Percentiles rank a stretch among this genome's conserved stretches.
Evolutionary conservation across 176 grass and related monocot genomes (phyloP).

Genomic region (Puccinellia tenuiflora): DNA sequence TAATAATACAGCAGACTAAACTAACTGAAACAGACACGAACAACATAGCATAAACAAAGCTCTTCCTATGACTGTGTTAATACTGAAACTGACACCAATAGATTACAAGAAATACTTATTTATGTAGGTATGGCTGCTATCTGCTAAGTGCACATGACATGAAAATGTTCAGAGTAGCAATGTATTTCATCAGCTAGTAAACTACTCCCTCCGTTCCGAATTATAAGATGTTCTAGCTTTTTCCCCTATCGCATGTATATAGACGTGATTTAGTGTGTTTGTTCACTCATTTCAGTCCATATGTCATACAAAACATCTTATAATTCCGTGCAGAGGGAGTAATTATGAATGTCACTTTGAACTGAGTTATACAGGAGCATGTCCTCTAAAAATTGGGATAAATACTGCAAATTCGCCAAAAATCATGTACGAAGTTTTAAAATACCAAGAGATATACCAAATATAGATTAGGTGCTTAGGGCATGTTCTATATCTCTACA

Average conservation of each 20-base stretch:
- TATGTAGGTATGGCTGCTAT: background rate
- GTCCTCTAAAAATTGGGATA: background rate
- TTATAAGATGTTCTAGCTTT: no score
- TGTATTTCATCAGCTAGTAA: background rate
- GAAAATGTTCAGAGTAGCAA: background rate
- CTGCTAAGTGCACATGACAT: background rate
- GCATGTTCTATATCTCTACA: background rate
- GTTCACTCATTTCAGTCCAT: no score
- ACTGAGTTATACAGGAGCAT: conserved; percentile 1
- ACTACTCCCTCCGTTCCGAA: no score
- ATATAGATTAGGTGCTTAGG: background rate
- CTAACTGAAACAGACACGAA: background rate
- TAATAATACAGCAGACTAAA: background rate
- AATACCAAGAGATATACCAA: background rate
- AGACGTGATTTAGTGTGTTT: no score
- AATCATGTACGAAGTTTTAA: background rate
- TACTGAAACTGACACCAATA: background rate
- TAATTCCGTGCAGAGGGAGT: no score
- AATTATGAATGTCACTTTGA: background rate
- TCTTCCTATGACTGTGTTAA: background rate
- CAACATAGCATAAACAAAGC: background rate
- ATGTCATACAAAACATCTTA: no score
- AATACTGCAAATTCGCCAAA: background rate
- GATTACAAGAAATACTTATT: conserved; percentile 4
- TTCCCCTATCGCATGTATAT: no score